phyloP scores from a whole-genome alignment of 2,329 filamentous ascomycete species.

The Trichoderma atrobrunneum region DNA sequence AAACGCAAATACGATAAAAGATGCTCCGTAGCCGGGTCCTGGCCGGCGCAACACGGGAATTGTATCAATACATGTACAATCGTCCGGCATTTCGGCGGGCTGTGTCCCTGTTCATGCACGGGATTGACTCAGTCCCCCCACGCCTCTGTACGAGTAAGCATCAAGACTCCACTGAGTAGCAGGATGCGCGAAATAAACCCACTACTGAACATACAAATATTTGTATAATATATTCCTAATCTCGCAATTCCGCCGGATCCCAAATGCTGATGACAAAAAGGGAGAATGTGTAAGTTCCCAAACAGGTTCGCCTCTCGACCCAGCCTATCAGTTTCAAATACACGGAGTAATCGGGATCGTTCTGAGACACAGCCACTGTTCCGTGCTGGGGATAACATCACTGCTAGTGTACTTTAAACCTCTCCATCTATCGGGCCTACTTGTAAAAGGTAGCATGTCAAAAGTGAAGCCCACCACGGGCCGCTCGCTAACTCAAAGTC shows the following conservation, averaged over 20 bases:
- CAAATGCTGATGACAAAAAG: not conserved
- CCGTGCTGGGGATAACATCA: not conserved
- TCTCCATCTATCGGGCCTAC: not conserved
- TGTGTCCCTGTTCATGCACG: not conserved
- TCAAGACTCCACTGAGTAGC: not conserved
- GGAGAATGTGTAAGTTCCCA: not conserved
- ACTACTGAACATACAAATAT: not conserved
- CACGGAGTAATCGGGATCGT: not conserved
- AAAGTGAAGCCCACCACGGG: not conserved
- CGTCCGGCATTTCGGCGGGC: not conserved
- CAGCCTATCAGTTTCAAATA: not conserved
- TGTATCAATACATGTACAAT: not conserved
- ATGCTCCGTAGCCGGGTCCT: not conserved
- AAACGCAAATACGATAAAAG: not conserved
- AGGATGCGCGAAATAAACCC: not conserved
- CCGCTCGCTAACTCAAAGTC: not conserved
- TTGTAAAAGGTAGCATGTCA: not conserved
- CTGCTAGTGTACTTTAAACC: not conserved
- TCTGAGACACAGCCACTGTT: not conserved
- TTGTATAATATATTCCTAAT: not conserved
- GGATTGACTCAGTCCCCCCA: not conserved
- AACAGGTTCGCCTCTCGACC: not conserved
- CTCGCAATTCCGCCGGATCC: not conserved
- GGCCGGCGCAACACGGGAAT: not conserved
- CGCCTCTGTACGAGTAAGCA: not conserved